Evolutionary conservation across 495 filamentous ascomycete species (phyloP).

Genomic region (Hypomontagnella monticulosa): DNA sequence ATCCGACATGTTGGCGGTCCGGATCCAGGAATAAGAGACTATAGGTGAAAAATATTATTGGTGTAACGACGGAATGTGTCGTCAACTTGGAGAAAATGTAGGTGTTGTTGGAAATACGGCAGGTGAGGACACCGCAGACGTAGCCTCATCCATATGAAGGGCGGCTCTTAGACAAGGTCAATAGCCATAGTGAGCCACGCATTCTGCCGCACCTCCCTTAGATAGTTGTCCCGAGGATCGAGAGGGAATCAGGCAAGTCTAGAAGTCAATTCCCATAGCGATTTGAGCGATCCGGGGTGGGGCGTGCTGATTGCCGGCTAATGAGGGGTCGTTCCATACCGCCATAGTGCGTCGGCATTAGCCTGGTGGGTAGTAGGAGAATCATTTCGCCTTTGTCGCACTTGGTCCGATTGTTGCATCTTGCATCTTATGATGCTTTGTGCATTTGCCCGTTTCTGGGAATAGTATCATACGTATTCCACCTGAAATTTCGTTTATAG

Average conservation of each 20-base stretch:
- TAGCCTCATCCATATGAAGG: slow-evolving; percentile 17
- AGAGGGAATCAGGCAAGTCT: slow-evolving; percentile 27
- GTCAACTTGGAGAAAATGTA: slow-evolving; percentile 7
- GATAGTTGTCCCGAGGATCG: slow-evolving; percentile 30
- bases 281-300: slow-evolving; percentile 23
- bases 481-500: too few relatives aligned
- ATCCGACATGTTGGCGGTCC: slow-evolving; percentile 49
- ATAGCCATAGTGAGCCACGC: slow-evolving; percentile 1
- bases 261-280: slow-evolving; percentile 16
- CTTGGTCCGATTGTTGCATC: not conserved
- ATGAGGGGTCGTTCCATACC: slow-evolving; percentile 43
- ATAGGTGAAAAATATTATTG: slow-evolving; percentile 7
- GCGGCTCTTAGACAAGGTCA: slow-evolving; percentile 1
- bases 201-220: slow-evolving; percentile 31
- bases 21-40: slow-evolving; percentile 4
- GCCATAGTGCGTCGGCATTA: slow-evolving; percentile 40
- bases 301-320: slow-evolving; percentile 42
- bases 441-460: not conserved
- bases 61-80: slow-evolving; percentile 15
- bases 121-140: slow-evolving; percentile 14
- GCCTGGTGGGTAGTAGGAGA: slow-evolving; percentile 34
- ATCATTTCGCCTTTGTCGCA: slow-evolving; percentile 43
- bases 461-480: too few relatives aligned
- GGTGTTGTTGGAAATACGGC: slow-evolving; percentile 18
- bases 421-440: not conserved